Percentiles rank a stretch among this genome's conserved stretches.
phyloP scores from a whole-genome alignment of 148 eudicot species.

The Rhododendron simsii region DNA sequence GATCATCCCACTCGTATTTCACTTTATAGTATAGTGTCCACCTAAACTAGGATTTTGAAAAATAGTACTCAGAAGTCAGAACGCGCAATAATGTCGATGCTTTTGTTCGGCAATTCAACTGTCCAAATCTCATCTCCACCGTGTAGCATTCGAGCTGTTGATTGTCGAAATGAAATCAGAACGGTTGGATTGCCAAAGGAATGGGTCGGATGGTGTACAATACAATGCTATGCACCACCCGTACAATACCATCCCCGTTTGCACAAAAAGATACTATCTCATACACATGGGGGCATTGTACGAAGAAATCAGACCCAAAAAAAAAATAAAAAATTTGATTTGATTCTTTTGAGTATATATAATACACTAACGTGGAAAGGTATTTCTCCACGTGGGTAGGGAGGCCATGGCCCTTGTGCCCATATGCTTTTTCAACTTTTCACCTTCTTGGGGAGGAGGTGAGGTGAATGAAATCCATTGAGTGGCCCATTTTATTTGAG shows the following conservation, averaged over 20 bases:
- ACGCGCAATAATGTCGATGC: neutral
- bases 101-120: no score
- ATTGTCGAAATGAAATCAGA: no score
- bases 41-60: neutral
- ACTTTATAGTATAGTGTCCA: neutral
- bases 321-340: neutral
- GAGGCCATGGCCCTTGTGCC: neutral
- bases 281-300: neutral
- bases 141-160: no score
- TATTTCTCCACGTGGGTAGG: neutral
- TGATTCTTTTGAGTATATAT: neutral
- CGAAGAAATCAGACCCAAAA: neutral
- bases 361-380: neutral
- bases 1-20: neutral
- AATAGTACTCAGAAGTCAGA: neutral
- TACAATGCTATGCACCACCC: no score
- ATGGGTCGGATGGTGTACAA: no score
- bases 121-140: no score
- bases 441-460: neutral
- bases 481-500: neutral
- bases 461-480: neutral
- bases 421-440: neutral
- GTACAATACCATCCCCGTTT: no score
- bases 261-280: neutral
- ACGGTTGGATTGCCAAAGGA: no score